Conservation (phyloP, 2,329 filamentous ascomycete genomes). For the Microdochium nivale region DNA sequence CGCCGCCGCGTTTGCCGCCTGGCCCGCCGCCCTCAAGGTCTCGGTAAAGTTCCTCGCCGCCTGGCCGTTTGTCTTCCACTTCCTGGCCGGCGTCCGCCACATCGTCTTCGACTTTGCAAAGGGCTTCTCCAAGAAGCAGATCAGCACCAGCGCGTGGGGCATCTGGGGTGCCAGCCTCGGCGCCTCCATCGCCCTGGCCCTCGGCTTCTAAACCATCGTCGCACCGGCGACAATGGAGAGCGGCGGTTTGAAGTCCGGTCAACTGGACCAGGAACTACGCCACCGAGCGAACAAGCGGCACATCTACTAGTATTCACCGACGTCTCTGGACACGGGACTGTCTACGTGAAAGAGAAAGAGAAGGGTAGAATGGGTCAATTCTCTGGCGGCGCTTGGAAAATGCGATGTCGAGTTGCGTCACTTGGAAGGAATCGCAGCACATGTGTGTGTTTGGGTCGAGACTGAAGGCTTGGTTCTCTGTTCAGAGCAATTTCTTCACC, state of each 20-base stretch:
- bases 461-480: too few relatives aligned
- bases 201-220: slow-evolving; percentile 31
- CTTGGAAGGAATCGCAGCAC: too few relatives aligned
- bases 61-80: slow-evolving; percentile 53
- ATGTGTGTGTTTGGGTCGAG: too few relatives aligned
- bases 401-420: too few relatives aligned
- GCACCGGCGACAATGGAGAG: slow-evolving; percentile 1
- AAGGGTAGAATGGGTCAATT: too few relatives aligned
- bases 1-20: slow-evolving; percentile 48
- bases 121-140: slow-evolving; percentile 40
- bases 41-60: slow-evolving; percentile 44
- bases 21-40: slow-evolving; percentile 52
- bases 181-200: slow-evolving; percentile 35
- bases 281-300: too few relatives aligned
- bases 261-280: too few relatives aligned
- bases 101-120: slow-evolving; percentile 41
- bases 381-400: too few relatives aligned
- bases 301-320: too few relatives aligned
- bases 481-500: too few relatives aligned
- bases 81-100: slow-evolving; percentile 46
- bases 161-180: slow-evolving; percentile 39
- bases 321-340: too few relatives aligned
- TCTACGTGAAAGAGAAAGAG: too few relatives aligned
- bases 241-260: background rate
- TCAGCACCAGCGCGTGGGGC: slow-evolving; percentile 35